phyloP scores from a whole-genome alignment of 2,329 filamentous ascomycete genomes.

The Aureobasidium zeae region DNA sequence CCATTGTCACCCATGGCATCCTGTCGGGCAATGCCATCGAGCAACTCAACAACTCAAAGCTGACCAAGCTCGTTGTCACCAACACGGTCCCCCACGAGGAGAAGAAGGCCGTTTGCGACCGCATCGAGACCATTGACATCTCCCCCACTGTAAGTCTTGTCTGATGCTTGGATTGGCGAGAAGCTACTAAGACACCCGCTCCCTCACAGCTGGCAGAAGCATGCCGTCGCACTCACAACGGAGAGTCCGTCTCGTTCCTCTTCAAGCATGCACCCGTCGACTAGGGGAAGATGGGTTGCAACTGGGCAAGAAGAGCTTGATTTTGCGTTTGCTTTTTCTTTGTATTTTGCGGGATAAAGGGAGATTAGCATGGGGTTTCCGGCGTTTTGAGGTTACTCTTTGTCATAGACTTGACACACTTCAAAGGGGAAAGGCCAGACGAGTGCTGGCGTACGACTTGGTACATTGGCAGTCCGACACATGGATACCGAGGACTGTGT shows the following conservation, averaged over 20 bases:
- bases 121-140: constrained; percentile 85
- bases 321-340: background rate
- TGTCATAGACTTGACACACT: too few relatives aligned
- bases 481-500: too few relatives aligned
- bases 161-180: background rate
- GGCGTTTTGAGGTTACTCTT: too few relatives aligned
- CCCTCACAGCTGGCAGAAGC: constrained; percentile 52
- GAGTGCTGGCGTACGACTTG: too few relatives aligned
- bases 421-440: too few relatives aligned
- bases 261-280: constrained; percentile 55
- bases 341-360: too few relatives aligned
- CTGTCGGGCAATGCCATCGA: constrained; percentile 81
- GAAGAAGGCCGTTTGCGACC: constrained; percentile 68
- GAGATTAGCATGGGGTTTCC: too few relatives aligned
- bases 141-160: constrained; percentile 55
- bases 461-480: too few relatives aligned
- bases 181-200: too few relatives aligned
- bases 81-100: constrained; percentile 78
- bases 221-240: constrained; percentile 60
- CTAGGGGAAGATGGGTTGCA: too few relatives aligned
- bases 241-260: constrained; percentile 56
- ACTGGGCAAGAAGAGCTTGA: too few relatives aligned
- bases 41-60: constrained; percentile 66
- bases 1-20: constrained; percentile 92
- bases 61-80: constrained; percentile 76